These are phyloP conservation scores for Microdochium nivale DNA, from an alignment of 2,329 filamentous ascomycete species.

Conservation along the genomic window DNA sequence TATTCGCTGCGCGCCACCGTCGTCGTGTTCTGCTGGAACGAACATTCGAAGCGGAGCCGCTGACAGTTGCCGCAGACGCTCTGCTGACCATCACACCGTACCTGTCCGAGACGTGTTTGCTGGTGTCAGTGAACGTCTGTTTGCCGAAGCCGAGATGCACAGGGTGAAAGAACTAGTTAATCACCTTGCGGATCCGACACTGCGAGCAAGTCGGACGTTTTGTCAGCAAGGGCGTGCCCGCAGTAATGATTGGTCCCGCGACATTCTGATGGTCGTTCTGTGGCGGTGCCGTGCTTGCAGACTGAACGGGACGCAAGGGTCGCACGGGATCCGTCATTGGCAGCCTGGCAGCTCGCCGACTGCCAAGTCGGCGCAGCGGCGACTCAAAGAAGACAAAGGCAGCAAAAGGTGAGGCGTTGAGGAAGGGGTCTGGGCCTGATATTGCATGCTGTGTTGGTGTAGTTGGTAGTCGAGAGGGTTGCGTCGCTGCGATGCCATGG, in stretches of 20 bases:
- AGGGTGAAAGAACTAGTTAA: neutral
- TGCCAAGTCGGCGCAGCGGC: neutral
- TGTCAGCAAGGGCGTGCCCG: constrained; percentile 4
- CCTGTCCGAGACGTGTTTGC: neutral
- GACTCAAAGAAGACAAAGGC: no score
- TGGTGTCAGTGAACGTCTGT: neutral
- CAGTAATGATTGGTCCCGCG: neutral
- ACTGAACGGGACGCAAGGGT: constrained; percentile 13
- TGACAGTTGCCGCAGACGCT: constrained; percentile 22
- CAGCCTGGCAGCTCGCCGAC: constrained; percentile 1
- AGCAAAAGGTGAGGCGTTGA: no score
- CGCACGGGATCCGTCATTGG: constrained; percentile 16
- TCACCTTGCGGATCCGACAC: constrained; percentile 17
- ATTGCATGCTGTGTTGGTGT: no score
- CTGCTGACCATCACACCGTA: constrained; percentile 19
- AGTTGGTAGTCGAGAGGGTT: no score
- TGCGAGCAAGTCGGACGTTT: constrained; percentile 18
- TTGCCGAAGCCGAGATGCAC: neutral
- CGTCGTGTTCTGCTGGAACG: constrained; percentile 17
- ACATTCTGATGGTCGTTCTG: neutral
- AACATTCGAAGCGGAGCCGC: constrained; percentile 23
- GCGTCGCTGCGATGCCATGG: no score
- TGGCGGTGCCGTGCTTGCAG: constrained; percentile 3
- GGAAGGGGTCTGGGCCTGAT: no score
- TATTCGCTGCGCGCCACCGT: constrained; percentile 12